Evolutionary conservation across 2,329 filamentous ascomycete genomes (phyloP), one percentile per base, ranked within the genome.

Genomic region (Xylariaceae sp.): DNA sequence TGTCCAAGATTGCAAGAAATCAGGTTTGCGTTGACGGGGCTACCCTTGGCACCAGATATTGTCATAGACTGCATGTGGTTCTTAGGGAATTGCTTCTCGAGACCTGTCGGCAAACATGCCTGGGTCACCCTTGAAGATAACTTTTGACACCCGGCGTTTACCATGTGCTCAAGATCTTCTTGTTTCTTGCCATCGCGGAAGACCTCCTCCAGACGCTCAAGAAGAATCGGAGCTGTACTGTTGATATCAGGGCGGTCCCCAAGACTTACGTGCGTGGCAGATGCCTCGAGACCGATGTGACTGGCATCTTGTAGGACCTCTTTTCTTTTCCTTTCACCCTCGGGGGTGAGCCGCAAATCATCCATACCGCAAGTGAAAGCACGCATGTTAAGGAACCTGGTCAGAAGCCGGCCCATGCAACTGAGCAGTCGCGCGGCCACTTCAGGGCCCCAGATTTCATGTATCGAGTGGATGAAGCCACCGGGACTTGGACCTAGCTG

Each of bases 11-110:
- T 96, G 72, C 92, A 97, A 30, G 92, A 97, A 71, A 99, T 99
- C 57, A 96, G 83, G 66, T 95, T 96, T 49, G 94, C 94, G 69
- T 99, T 99, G 72, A 99, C 94, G 65, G 83, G 78, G 52, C 84
- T 88, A 69, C 94, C 94, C 75, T 99, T 99, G 50, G 94, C 94
- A 71, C 94, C 94, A 54, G 94, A 96, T 11, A 87, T 88, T 27
- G 94, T 99, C 94, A 99, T 99, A 61, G 89, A 85, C 77, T 99
- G 94, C 92, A 99, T 99, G 73, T 97, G 92, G 68, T 99, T 99
- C 68, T 87, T 87, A 1, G 94, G 94, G 72, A 99, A 99, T 6
- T 88, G 83, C 73, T 97, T 99, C 65, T 89, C 85, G 31, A 99
- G 81, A 42, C 89, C 90, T 26, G 76, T 73, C 0, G 94, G 94